Percentiles rank a stretch among this genome's conserved stretches.
phyloP scores from a whole-genome alignment of 1,139 yeast genomes.

The Taphrina sp. region DNA sequence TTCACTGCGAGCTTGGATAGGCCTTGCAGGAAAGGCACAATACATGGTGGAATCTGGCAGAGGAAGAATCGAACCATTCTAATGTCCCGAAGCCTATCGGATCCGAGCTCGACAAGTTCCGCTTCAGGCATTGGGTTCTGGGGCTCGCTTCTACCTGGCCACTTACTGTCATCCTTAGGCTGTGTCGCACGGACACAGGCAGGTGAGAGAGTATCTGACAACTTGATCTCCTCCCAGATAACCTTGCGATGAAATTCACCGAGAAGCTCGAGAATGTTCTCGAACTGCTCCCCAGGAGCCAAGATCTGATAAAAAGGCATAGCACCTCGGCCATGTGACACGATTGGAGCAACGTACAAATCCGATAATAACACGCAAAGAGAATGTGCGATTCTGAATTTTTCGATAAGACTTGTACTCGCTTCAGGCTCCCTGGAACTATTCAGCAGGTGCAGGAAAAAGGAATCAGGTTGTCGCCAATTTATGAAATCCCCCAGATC shows the following conservation, averaged over 20 bases:
- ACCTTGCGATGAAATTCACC: slow-evolving; percentile 37
- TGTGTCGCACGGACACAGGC: slow-evolving; percentile 39
- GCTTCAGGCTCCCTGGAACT: background rate
- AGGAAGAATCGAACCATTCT: slow-evolving; percentile 42
- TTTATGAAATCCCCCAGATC: background rate
- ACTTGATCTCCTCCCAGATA: slow-evolving; percentile 38
- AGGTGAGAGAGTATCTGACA: slow-evolving; percentile 34
- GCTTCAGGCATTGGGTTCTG: slow-evolving; percentile 35
- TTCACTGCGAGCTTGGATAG: slow-evolving; percentile 37
- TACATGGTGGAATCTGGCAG: slow-evolving; percentile 41
- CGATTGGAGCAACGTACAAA: slow-evolving; percentile 35
- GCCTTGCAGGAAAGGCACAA: slow-evolving; percentile 41
- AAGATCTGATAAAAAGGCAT: slow-evolving; percentile 37
- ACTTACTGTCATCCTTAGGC: slow-evolving; percentile 29
- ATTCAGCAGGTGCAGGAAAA: slow-evolving; percentile 28
- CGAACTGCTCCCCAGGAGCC: slow-evolving; percentile 33
- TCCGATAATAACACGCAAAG: slow-evolving; percentile 37
- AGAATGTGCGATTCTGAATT: slow-evolving; percentile 33
- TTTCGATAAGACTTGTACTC: too few species aligned
- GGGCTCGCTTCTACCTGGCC: slow-evolving; percentile 38
- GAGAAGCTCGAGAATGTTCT: slow-evolving; percentile 32
- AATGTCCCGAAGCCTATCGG: slow-evolving; percentile 39
- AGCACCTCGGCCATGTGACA: slow-evolving; percentile 36
- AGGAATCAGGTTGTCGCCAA: slow-evolving; percentile 19
- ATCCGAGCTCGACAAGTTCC: slow-evolving; percentile 38